These are phyloP conservation scores for Populus pruinosa DNA, from an alignment of 345 rosid species.

Conservation along the genomic window DNA sequence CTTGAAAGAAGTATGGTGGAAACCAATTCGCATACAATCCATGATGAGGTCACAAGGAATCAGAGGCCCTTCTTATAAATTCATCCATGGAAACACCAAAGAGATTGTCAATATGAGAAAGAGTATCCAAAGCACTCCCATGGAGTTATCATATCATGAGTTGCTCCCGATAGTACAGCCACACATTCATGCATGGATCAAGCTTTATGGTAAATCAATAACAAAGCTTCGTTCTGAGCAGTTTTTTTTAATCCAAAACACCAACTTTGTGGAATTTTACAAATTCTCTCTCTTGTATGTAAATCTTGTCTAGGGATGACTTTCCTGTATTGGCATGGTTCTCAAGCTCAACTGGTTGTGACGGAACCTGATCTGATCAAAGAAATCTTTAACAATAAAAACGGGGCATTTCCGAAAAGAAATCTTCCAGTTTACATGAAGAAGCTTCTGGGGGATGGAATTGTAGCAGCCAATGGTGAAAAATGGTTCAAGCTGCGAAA, in stretches of 20 bases:
- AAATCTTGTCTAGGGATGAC: background rate
- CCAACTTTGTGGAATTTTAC: no score
- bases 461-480: conserved; percentile 10
- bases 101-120: conserved; percentile 7
- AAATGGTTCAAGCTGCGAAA: conserved; percentile 24
- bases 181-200: conserved; percentile 28
- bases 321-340: conserved; percentile 12
- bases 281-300: no score
- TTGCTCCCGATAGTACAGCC: conserved; percentile 25
- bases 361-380: conserved; percentile 11
- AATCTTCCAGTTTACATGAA: background rate
- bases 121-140: conserved; percentile 3
- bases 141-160: conserved; percentile 22
- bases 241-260: background rate
- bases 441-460: conserved; percentile 13
- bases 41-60: background rate
- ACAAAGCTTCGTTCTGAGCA: no score
- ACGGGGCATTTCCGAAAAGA: conserved; percentile 7
- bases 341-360: conserved; percentile 7
- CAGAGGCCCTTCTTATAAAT: conserved; percentile 12
- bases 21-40: background rate
- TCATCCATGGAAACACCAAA: conserved; percentile 10
- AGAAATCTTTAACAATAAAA: conserved; percentile 14
- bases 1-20: conserved; percentile 13
- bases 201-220: conserved; percentile 28